phyloP scores from a whole-genome alignment of 768 basidiomycete genomes.

The Mycena belliarum region DNA sequence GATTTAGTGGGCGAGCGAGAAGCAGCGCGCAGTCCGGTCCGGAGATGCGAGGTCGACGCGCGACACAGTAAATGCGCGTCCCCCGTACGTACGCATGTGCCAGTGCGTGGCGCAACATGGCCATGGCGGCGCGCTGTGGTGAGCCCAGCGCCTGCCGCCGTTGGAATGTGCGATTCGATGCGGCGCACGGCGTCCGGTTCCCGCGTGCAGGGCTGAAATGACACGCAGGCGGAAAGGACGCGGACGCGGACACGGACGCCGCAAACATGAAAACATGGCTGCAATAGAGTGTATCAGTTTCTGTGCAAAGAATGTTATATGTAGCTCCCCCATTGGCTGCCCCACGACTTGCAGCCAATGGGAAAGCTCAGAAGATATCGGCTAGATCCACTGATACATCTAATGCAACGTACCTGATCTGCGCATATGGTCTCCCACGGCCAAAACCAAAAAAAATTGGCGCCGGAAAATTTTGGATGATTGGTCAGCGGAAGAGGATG shows the following conservation, averaged over 20 bases:
- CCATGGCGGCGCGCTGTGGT: too few relatives aligned
- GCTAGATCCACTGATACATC: too few relatives aligned
- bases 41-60: slow-evolving; percentile 1
- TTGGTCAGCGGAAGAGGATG: neutral
- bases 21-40: slow-evolving; percentile 8
- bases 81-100: neutral
- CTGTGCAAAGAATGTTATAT: too few relatives aligned
- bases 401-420: too few relatives aligned
- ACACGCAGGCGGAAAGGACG: neutral
- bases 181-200: neutral
- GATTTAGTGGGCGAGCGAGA: neutral
- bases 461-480: neutral
- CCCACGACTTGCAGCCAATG: too few relatives aligned
- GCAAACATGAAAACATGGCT: neutral
- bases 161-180: neutral
- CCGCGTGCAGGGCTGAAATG: slow-evolving; percentile 13
- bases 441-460: neutral
- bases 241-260: too few relatives aligned
- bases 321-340: too few relatives aligned
- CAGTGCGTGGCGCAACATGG: too few relatives aligned
- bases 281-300: too few relatives aligned
- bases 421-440: too few relatives aligned
- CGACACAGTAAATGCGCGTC: neutral
- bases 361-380: too few relatives aligned
- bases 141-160: neutral